Evolutionary conservation across 495 filamentous ascomycete genomes (phyloP), one percentile per base, ranked within the genome.

Genomic region (Talaromyces wortmannii): DNA sequence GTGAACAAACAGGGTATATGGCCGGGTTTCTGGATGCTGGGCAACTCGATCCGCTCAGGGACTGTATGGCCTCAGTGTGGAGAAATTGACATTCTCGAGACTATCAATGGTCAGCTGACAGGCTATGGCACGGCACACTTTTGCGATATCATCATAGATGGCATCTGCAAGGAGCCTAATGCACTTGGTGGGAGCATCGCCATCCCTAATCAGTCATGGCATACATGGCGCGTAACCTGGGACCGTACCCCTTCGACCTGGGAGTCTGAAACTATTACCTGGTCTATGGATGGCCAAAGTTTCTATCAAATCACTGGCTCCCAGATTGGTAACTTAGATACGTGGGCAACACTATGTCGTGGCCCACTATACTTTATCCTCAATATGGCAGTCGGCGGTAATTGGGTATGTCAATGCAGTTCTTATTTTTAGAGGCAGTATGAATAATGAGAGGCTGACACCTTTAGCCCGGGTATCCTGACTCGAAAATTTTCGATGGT

Each of bases 111-210:
- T 8, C 12, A 17, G 36, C 17, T 53, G 42, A 53, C 51, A 13
- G 51, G 51, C 51, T 46, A 53, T 42, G 51, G 51, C 40, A 53
- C 51, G 44, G 33, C 51, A 6, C 51, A 53, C n/a, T n/a, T n/a
- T 53, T 53, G 51, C 51, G 15, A 53, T 30, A 40, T 53, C n/a
- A 18, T 10, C 13, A 33, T 40, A 1, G 51, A 40, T 2, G 51
- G 51, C n/a, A 53, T 53, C 51, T 53, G 51, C 51, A 53, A 53
- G 13, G 51, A 53, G 51, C 51, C 51, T 23, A 53, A 53, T n/a
- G 51, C 36, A 2, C 23, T 45, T 3, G 43, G 50, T 29, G 51
- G 36, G 2, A 45, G 36, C 40, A 45, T 53, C 43, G 13, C 18
- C 43, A 53, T 53, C 16, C 51, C 51, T 2, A 40, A 53, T 18